Conservation (phyloP, 768 basidiomycete genomes). For the Hypholoma fasciculare region DNA sequence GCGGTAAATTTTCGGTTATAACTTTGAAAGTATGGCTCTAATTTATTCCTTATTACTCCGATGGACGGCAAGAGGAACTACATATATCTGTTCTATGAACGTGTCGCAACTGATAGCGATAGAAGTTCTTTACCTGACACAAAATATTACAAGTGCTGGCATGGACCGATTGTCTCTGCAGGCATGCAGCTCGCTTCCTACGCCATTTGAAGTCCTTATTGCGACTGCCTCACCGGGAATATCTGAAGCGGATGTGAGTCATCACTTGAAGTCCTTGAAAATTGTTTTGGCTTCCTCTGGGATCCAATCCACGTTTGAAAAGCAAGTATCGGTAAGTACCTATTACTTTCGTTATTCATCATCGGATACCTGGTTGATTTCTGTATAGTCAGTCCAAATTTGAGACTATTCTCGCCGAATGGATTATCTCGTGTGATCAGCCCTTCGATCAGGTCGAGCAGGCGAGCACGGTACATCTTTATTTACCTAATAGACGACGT, state of each 20-base stretch:
- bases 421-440: slow-evolving; percentile 16
- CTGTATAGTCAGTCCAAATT: slow-evolving; percentile 16
- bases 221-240: neutral
- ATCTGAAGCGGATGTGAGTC: neutral
- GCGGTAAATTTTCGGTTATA: too few species aligned
- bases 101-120: neutral
- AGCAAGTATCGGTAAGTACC: neutral
- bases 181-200: neutral
- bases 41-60: neutral
- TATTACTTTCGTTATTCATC: neutral
- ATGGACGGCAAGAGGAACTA: slow-evolving; percentile 6
- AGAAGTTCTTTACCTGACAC: neutral
- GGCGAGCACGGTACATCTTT: slow-evolving; percentile 20
- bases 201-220: slow-evolving; percentile 1
- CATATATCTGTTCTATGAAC: slow-evolving; percentile 11
- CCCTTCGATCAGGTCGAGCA: slow-evolving; percentile 17
- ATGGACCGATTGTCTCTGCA: slow-evolving; percentile 13
- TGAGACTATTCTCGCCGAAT: slow-evolving; percentile 16
- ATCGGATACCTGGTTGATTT: neutral
- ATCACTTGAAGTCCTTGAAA: neutral
- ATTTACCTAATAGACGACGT: too few species aligned
- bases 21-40: neutral
- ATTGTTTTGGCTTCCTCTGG: neutral
- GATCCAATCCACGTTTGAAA: neutral
- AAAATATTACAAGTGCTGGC: slow-evolving; percentile 22